Evolutionary conservation across 352 stramenopile genomes (phyloP).

Genomic region (Phytopythium chamaehyphon): DNA sequence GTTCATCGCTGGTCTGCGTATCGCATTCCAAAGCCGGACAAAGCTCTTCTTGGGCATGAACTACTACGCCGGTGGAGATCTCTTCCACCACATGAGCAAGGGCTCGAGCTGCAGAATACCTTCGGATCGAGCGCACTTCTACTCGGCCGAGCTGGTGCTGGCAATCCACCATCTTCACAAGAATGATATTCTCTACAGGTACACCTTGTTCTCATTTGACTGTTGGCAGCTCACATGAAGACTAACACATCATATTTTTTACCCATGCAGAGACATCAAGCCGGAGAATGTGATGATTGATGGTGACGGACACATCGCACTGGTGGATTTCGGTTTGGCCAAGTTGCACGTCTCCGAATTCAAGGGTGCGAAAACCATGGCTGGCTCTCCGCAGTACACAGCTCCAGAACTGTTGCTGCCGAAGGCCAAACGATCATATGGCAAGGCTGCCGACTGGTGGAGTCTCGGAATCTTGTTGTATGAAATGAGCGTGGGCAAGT

Average conservation of each 20-base stretch:
- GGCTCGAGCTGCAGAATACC: slow-evolving; percentile 83
- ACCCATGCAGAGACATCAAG: slow-evolving; percentile 88
- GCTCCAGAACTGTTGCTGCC: slow-evolving; percentile 78
- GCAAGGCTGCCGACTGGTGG: slow-evolving; percentile 88
- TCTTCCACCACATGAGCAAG: slow-evolving; percentile 91
- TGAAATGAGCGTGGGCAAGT: slow-evolving; percentile 92
- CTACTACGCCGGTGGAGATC: slow-evolving; percentile 81
- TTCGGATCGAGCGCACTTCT: slow-evolving; percentile 85
- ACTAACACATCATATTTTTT: background rate
- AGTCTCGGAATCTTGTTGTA: slow-evolving; percentile 90
- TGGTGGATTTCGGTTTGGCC: slow-evolving; percentile 94
- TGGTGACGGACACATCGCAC: slow-evolving; percentile 91
- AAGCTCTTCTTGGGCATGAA: slow-evolving; percentile 88
- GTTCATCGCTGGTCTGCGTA: slow-evolving; percentile 82
- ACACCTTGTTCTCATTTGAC: background rate
- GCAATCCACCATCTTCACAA: slow-evolving; percentile 93
- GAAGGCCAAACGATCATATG: slow-evolving; percentile 85
- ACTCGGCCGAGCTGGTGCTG: slow-evolving; percentile 91
- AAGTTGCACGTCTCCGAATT: slow-evolving; percentile 92
- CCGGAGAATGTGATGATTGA: slow-evolving; percentile 97
- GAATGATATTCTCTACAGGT: slow-evolving; percentile 93
- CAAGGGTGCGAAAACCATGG: slow-evolving; percentile 87
- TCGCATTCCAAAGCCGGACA: slow-evolving; percentile 84
- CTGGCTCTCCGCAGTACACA: slow-evolving; percentile 84
- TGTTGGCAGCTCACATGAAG: background rate